Base-by-base conservation (phyloP, 345 rosid species). In the Moricandia arvensis region DNA sequence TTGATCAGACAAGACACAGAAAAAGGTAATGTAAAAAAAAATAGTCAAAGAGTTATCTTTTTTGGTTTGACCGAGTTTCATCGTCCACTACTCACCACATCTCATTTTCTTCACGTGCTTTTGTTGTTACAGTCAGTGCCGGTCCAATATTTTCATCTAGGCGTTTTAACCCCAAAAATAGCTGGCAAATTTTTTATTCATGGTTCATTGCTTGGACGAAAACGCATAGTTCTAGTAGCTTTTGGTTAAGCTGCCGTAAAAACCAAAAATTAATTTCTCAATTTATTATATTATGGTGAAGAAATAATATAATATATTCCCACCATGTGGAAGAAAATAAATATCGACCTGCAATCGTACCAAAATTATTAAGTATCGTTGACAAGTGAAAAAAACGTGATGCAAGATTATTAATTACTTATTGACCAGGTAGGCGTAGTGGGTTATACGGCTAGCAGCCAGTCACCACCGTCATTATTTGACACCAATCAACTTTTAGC, bases 41-140 rank as follows among this genome's bases (percentile, higher is more conserved):
- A 68, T 51, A 60, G 74, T 21, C 63, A 38, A 26, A 70, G 66
- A 38, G 72, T 45, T 33, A 13, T 24, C 8, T 17, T 34, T 47
- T 34, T 24, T 24, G 55, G 68, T 62, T 75, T 75, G 74, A 75
- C 79, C 69, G 12, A 68, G 10, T 68, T 38, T 76, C 70, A 17
- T 59, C 79, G 59, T 34, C 79, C 73, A 65, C 65, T 16, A 29
- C 57, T 73, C 77, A 3, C 61, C 66, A 59, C 69, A 61, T 53
- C 73, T 75, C 68, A 51, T 76, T 68, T 24, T 29, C 70, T 63
- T 76, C 75, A 76, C 80, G 75, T 76, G 73, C 24, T 47, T 35
- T 53, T 37, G 55, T 68, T 67, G 12, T 66, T 57, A 12, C 66
- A n/a, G n/a, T n/a, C n/a, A n/a, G n/a, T n/a, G n/a, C n/a, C n/a